These are phyloP conservation scores for Scheffersomyces stambukii DNA, from an alignment of 1,139 yeast genomes.

Conservation along the genomic window DNA sequence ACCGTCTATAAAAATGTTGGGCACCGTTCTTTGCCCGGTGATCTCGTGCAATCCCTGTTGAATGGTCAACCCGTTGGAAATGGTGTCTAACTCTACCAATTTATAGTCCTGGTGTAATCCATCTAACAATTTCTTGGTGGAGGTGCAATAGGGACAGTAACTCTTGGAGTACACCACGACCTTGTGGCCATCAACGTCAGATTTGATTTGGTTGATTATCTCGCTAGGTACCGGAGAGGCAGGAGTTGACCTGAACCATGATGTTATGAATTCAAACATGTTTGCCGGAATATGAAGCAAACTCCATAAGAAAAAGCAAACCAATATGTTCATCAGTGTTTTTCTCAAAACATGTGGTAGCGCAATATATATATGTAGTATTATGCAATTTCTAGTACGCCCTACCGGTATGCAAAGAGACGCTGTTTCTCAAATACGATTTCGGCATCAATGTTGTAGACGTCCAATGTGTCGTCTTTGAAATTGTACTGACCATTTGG, in stretches of 20 bases:
- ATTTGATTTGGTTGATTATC: slow-evolving; percentile 15
- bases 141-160: slow-evolving; percentile 27
- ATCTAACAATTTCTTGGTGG: slow-evolving; percentile 18
- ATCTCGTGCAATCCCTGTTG: slow-evolving; percentile 67
- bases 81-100: slow-evolving; percentile 21
- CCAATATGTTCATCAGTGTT: too few relatives aligned
- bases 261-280: slow-evolving; percentile 14
- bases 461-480: slow-evolving; percentile 9
- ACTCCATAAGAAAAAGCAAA: too few relatives aligned
- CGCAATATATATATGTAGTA: too few relatives aligned
- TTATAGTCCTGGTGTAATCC: slow-evolving; percentile 13
- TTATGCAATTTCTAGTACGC: neutral
- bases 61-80: slow-evolving; percentile 27
- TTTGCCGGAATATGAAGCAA: neutral
- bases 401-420: slow-evolving; percentile 13
- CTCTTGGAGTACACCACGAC: slow-evolving; percentile 18
- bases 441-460: slow-evolving; percentile 12
- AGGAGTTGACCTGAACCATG: slow-evolving; percentile 14
- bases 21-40: slow-evolving; percentile 86
- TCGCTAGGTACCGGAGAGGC: slow-evolving; percentile 17
- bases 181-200: slow-evolving; percentile 14
- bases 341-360: too few relatives aligned
- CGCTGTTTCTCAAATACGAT: slow-evolving; percentile 13
- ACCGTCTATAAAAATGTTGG: slow-evolving; percentile 78
- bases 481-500: slow-evolving; percentile 9